These are phyloP conservation scores for Fusarium sp. DNA, from an alignment of 2,329 filamentous ascomycete species.

Conservation along the genomic window DNA sequence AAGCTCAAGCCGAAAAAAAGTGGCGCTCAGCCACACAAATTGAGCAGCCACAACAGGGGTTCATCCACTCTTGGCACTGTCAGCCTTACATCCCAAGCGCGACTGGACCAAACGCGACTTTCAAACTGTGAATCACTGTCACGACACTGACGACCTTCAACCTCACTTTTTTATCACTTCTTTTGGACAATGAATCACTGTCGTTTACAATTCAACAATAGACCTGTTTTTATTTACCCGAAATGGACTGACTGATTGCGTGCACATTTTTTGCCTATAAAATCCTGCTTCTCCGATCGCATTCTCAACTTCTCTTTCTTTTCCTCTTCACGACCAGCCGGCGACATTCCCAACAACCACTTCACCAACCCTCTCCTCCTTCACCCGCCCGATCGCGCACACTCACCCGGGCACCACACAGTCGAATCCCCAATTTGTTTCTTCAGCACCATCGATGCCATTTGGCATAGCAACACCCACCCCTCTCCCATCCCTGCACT, in stretches of 20 bases:
- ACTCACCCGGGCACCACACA: background rate
- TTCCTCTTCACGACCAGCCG: background rate
- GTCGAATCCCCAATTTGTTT: background rate
- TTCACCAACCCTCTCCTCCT: background rate
- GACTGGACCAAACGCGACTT: conserved; percentile 8
- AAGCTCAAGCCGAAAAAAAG: background rate
- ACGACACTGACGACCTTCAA: background rate
- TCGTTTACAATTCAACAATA: background rate
- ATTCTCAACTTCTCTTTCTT: background rate
- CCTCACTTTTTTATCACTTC: background rate
- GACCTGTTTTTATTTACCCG: background rate
- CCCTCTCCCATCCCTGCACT: background rate
- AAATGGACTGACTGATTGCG: background rate
- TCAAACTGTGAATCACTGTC: background rate
- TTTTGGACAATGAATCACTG: background rate
- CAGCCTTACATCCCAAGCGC: conserved; percentile 35
- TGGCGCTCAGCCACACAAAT: conserved; percentile 26
- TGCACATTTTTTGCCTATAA: background rate
- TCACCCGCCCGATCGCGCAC: background rate
- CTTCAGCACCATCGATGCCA: background rate
- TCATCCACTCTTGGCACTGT: conserved; percentile 18
- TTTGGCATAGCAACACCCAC: background rate
- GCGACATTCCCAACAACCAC: background rate
- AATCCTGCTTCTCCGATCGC: conserved; percentile 1
- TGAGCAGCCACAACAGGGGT: conserved; percentile 24